Conservation (phyloP, 148 eudicot species). For the Chenopodium berlandieri region DNA sequence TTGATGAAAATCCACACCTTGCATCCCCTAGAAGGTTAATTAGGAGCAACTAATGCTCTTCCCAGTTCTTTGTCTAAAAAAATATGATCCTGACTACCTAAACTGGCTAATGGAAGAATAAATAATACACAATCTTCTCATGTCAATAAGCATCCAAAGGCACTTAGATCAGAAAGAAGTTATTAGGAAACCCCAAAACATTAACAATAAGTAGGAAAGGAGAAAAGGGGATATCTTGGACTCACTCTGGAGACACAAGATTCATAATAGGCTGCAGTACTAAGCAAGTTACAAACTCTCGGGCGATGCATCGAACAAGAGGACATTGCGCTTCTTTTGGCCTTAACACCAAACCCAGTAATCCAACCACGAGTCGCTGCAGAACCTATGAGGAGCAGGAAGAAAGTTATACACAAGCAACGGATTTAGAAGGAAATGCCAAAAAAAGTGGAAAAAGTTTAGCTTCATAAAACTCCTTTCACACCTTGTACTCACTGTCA, state of each 20-base stretch:
- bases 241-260: slow-evolving; percentile 90
- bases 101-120: background rate
- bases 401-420: slow-evolving; percentile 26
- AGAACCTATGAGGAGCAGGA: slow-evolving; percentile 51
- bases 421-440: slow-evolving; percentile 8
- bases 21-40: background rate
- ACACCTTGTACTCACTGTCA: slow-evolving; percentile 99
- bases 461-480: slow-evolving; percentile 38
- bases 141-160: background rate
- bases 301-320: slow-evolving; percentile 82
- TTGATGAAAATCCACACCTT: background rate
- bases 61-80: background rate
- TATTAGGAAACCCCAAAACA: background rate
- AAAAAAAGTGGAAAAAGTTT: slow-evolving; percentile 3
- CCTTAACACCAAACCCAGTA: slow-evolving; percentile 71
- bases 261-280: slow-evolving; percentile 86
- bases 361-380: slow-evolving; percentile 74
- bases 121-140: background rate
- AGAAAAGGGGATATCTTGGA: slow-evolving; percentile 17
- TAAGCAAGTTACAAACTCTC: slow-evolving; percentile 87
- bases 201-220: background rate
- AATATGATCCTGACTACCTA: background rate
- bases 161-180: slow-evolving; percentile 4
- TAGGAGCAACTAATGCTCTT: background rate
- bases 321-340: slow-evolving; percentile 91